These are phyloP conservation scores for Teunomyces pallodes DNA, from an alignment of 805 yeast species.

Conservation along the genomic window DNA sequence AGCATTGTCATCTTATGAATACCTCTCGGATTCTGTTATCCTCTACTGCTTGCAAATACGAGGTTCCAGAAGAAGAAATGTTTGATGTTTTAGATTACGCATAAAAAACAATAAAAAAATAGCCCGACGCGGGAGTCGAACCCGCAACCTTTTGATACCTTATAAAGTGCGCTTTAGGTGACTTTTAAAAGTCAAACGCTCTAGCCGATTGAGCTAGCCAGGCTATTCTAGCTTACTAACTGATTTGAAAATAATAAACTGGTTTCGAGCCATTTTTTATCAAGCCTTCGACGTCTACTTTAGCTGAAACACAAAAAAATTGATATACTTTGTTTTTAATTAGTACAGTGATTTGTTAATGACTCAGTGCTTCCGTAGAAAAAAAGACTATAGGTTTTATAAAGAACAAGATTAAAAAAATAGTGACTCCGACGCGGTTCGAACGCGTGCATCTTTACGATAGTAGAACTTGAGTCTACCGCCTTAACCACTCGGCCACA, in stretches of 20 bases:
- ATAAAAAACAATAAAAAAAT: background rate
- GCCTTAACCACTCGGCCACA: slow-evolving; percentile 5
- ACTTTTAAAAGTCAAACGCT: slow-evolving; percentile 11
- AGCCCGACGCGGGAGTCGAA: slow-evolving; percentile 6
- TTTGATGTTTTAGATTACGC: background rate
- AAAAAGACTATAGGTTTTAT: too few species aligned
- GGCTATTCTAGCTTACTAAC: slow-evolving; percentile 14
- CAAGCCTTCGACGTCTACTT: too few species aligned
- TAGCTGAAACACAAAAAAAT: too few species aligned
- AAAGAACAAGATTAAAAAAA: background rate
- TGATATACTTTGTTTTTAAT: too few species aligned
- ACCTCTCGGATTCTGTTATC: background rate
- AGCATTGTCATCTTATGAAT: background rate
- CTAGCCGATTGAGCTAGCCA: slow-evolving; percentile 19
- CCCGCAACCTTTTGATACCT: slow-evolving; percentile 7
- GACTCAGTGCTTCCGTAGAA: too few species aligned
- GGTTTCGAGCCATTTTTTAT: background rate
- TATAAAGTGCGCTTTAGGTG: slow-evolving; percentile 4
- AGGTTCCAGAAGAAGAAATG: background rate
- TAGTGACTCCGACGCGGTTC: slow-evolving; percentile 4
- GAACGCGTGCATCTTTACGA: slow-evolving; percentile 5
- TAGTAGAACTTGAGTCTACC: slow-evolving; percentile 4
- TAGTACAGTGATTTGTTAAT: too few species aligned
- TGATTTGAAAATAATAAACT: background rate
- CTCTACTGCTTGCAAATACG: background rate